Base-by-base conservation (phyloP, 2,329 filamentous ascomycete genomes). In the Apiospora malaysiana region DNA sequence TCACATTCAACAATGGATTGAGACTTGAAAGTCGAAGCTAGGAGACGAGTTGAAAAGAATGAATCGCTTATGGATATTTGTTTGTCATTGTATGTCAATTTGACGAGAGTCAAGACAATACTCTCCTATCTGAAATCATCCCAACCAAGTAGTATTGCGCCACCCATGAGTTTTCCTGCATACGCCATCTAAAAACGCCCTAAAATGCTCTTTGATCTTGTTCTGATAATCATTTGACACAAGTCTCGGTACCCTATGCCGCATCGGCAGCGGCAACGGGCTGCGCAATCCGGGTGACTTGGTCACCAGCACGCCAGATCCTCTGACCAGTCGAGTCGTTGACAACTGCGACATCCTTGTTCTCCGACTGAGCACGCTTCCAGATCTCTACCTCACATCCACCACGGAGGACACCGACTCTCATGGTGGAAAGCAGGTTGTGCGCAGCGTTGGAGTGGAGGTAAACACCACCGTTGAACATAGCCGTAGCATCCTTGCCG, bases 231-330 rank as follows among this genome's bases (percentile, higher is more conserved):
- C 56, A 40, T 40, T 9, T 21, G 37, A 9, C 23, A 40, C 18
- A 40, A 23, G 56, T 63, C 27, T 23, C 14, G 18, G n/a, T 21
- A 40, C 56, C 18, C 56, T 72, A 92, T 79, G 92, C 92, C 72
- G 92, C 92, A 83, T 91, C 91, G 72, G 92, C 92, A 76, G 89
- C 92, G 71, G 89, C 88, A 49, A 92, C 87, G 65, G 92, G 92
- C 81, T 93, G 89, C 16, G 89, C 85, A 72, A 94, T 89, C 82
- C 92, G 92, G 73, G 93, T 95, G 69, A 92, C 88, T 82, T 95
- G 92, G 77, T 90, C 86, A 68, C 92, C 92, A 74, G 92, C 92
- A 72, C 93, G 90, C 78, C 94, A 88, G 76, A 95, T 92, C 69
- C 90, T 88, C 79, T 92, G 87, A 70, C 92, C 92, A 71, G 88